A percentile compares a stretch with the other conserved stretches of the same genome.
phyloP scores from a whole-genome alignment of 371 early-diverging fungal species.

The Syncephalastrum racemosum region DNA sequence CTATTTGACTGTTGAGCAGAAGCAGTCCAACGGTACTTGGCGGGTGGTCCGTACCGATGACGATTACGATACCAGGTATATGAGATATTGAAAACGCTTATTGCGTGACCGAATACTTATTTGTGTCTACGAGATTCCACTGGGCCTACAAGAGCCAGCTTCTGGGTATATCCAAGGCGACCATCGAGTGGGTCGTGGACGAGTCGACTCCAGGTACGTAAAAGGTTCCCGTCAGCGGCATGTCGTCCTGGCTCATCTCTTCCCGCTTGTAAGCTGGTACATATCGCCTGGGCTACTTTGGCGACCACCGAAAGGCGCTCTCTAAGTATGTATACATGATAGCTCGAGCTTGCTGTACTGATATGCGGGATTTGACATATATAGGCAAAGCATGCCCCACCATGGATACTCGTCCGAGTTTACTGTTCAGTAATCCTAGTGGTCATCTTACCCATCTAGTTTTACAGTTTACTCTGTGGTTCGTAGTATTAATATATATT shows the following conservation, averaged over 20 bases:
- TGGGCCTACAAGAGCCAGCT: constrained; percentile 30
- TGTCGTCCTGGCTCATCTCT: constrained; percentile 15
- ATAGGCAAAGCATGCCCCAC: constrained; percentile 10
- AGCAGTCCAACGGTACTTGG: constrained; percentile 31
- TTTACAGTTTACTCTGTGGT: no score
- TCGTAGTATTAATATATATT: no score
- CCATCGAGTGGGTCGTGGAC: constrained; percentile 38
- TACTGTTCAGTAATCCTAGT: background rate
- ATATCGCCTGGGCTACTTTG: constrained; percentile 41
- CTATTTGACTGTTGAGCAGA: constrained; percentile 56
- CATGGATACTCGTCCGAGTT: constrained; percentile 16
- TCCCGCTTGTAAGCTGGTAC: constrained; percentile 22
- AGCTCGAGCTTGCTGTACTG: background rate
- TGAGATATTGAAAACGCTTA: constrained; percentile 7
- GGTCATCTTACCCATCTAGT: no score
- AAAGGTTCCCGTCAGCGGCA: constrained; percentile 13
- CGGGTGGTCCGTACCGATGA: constrained; percentile 37
- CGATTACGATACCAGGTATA: constrained; percentile 40
- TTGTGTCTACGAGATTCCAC: constrained; percentile 20
- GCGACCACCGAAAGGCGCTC: constrained; percentile 26
- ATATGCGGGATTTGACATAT: background rate
- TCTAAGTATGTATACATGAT: constrained; percentile 22
- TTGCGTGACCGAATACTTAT: background rate
- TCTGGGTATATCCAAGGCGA: constrained; percentile 37
- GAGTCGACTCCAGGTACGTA: constrained; percentile 20